phyloP scores from a whole-genome alignment of 2,329 filamentous ascomycete genomes.

The Ceratocystis ficicola region DNA sequence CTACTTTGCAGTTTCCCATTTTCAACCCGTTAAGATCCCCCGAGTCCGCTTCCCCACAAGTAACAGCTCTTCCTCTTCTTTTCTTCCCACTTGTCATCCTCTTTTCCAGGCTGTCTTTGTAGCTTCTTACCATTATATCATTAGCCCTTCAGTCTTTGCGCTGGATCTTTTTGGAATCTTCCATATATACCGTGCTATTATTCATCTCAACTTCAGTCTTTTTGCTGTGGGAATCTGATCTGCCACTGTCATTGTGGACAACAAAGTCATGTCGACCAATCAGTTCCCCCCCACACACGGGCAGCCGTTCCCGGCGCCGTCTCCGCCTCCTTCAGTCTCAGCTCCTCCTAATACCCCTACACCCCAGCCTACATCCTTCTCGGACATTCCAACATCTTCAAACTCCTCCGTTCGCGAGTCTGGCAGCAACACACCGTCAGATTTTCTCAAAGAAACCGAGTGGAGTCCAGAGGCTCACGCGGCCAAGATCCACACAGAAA shows the following conservation, averaged over 20 bases:
- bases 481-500: slow-evolving; percentile 3
- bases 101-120: background rate
- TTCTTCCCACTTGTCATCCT: background rate
- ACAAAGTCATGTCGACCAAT: slow-evolving; percentile 1
- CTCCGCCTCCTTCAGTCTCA: background rate
- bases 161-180: too few relatives aligned
- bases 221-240: background rate
- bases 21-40: background rate
- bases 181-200: background rate
- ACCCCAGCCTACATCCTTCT: background rate
- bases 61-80: background rate
- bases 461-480: background rate
- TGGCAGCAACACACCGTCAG: background rate
- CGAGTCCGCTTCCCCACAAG: background rate
- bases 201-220: background rate
- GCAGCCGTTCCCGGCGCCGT: background rate
- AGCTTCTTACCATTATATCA: background rate
- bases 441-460: background rate
- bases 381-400: slow-evolving; percentile 9
- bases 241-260: background rate
- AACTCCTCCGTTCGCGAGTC: slow-evolving; percentile 10
- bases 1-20: background rate
- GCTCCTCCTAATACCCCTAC: background rate
- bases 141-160: too few relatives aligned
- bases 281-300: background rate